Base-by-base conservation (phyloP, 78 protist species). In the Chrysochromulina tobinii region DNA sequence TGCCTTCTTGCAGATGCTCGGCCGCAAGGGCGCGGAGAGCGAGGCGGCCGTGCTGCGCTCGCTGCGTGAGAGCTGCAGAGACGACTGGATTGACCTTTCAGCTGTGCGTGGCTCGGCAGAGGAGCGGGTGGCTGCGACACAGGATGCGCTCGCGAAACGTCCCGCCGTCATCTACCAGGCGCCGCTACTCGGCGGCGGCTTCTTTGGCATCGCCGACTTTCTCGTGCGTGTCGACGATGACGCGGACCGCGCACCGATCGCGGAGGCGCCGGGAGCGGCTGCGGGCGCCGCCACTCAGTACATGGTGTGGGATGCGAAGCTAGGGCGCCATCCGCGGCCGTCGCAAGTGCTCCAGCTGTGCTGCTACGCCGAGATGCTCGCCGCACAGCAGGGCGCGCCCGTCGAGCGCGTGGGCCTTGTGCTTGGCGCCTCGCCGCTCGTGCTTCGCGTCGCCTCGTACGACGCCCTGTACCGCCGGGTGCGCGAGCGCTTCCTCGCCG, bases 241-340 rank as follows among this genome's bases (percentile, higher is more conserved):
- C 17, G 15, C 27, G 11, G 64, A 59, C 64, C 8, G 21, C 64
- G 64, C 64, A 59, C 12, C 51, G 11, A 2, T 2, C 51, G 51
- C 5, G 14, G 27, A 23, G 27, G 51, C 54, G 14, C 27, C 79
- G 51, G 51, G 79, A 5, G 54, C 2, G 11, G 9, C 79, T 0
- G 51, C 38, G 0, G 50, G 2, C 25, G 0, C 8, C 53, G 5
- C 8, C n/a, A 38, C 81, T 3, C 81, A 53, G n/a, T 75, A 75
- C 23, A 50, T n/a, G 18, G 83, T 75, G n/a, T 75, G 83, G 83
- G 83, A 75, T 57, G 83, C 83, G 25, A 75, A 75, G 83, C 83
- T 75, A 7, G 3, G 58, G 25, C 54, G 58, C 25, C 83, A 50
- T 23, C 58, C 58, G 59, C 51, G 57, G 20, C 83, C 83, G 21